Conservation (phyloP, 202 grass and related monocot species). For the Musa balbisiana region DNA sequence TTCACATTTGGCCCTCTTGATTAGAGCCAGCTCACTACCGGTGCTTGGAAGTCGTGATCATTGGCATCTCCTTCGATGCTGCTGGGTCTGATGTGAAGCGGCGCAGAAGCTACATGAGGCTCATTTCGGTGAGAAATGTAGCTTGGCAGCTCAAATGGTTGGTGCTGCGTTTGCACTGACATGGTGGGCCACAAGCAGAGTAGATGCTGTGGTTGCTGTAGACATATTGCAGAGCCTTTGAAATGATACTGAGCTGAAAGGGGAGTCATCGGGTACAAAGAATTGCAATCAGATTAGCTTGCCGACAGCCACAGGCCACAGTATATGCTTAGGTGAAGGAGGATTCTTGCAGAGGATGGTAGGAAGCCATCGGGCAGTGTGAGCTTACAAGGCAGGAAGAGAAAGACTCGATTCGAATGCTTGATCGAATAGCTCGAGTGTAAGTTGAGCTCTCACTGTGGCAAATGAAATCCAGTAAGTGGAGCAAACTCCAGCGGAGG, state of each 20-base stretch:
- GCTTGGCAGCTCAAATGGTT: no score
- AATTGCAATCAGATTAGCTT: neutral
- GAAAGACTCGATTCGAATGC: no score
- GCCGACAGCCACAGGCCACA: neutral
- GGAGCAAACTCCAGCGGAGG: no score
- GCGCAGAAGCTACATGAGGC: neutral
- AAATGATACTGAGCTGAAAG: slow-evolving; percentile 8
- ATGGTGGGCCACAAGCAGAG: no score
- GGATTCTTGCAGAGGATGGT: neutral
- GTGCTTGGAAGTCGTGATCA: no score
- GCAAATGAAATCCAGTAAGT: no score
- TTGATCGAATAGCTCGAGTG: no score
- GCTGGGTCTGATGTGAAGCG: neutral
- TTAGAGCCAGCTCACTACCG: no score
- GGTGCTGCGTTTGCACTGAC: no score
- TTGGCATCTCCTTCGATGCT: no score
- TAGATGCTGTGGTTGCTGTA: neutral
- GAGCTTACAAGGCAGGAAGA: neutral
- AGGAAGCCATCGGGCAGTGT: neutral
- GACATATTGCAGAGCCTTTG: neutral
- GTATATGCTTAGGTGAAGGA: neutral
- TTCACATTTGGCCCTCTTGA: neutral
- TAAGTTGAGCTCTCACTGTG: no score
- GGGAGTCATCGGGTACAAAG: neutral
- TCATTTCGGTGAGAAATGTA: no score